Conservation (phyloP, 2,329 filamentous ascomycete species). For the Cercospora sp. region DNA sequence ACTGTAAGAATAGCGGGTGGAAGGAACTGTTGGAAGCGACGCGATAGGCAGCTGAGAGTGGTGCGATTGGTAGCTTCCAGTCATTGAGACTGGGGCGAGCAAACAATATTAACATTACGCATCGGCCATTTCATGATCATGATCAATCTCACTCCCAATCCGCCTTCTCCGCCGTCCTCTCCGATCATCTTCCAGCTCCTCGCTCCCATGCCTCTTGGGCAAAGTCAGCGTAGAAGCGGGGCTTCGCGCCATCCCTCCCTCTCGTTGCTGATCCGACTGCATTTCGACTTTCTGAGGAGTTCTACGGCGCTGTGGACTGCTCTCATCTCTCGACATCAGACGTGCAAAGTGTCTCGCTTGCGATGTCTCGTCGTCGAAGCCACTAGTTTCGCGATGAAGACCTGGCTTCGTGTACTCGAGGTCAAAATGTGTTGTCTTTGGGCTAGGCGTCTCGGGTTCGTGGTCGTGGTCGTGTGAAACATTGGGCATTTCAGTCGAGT, state of each 20-base stretch:
- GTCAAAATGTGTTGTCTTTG: constrained; percentile 1
- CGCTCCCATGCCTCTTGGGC: neutral
- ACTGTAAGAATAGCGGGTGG: constrained; percentile 9
- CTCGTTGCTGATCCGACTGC: neutral
- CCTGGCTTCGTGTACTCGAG: constrained; percentile 8
- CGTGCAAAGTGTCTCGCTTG: constrained; percentile 5
- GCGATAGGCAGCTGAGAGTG: neutral
- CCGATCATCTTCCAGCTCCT: neutral
- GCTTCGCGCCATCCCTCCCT: neutral
- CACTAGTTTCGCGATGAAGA: neutral
- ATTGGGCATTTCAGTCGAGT: neutral
- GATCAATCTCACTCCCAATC: constrained; percentile 4
- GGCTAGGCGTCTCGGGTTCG: neutral
- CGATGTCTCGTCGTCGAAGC: constrained; percentile 10
- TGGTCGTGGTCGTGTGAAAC: neutral
- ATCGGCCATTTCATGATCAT: constrained; percentile 9
- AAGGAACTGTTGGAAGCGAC: neutral
- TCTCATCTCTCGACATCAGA: neutral
- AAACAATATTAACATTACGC: neutral
- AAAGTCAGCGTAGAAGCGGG: neutral
- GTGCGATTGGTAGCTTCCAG: neutral
- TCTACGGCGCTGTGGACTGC: neutral
- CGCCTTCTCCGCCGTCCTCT: constrained; percentile 7
- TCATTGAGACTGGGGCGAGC: neutral
- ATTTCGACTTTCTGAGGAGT: neutral